These are phyloP conservation scores for Dillenia turbinata DNA, from an alignment of 164 flowering plant genomes.

Conservation along the genomic window DNA sequence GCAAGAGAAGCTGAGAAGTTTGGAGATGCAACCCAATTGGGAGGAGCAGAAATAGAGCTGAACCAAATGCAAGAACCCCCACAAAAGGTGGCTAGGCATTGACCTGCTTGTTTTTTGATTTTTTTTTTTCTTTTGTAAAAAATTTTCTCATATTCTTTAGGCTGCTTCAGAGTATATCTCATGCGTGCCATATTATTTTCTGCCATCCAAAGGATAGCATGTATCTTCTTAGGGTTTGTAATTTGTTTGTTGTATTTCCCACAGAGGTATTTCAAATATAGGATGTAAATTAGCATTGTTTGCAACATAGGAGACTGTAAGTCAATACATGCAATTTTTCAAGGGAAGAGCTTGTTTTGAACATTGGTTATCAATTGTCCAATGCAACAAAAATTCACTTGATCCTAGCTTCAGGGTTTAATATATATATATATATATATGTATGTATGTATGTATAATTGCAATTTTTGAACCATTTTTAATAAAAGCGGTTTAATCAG, in stretches of 20 bases:
- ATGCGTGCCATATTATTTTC: constrained; percentile 14
- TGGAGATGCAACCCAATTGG: constrained; percentile 24
- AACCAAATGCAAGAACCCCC: constrained; percentile 28
- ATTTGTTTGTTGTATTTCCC: neutral
- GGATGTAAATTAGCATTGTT: constrained; percentile 22
- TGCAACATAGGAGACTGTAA: neutral
- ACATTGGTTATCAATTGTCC: too few species aligned
- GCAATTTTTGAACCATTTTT: too few species aligned
- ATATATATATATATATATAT: too few species aligned
- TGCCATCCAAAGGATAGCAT: constrained; percentile 44
- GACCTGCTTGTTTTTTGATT: neutral
- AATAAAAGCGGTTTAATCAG: too few species aligned
- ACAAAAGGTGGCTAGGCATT: constrained; percentile 20
- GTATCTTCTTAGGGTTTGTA: neutral
- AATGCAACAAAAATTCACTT: too few species aligned
- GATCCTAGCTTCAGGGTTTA: too few species aligned
- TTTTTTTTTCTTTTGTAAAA: constrained; percentile 5
- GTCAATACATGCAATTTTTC: neutral
- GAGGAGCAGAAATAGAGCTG: constrained; percentile 52
- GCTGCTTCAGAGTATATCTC: constrained; percentile 21
- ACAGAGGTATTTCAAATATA: neutral
- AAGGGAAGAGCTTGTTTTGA: too few species aligned
- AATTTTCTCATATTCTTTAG: constrained; percentile 23
- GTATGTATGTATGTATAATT: too few species aligned
- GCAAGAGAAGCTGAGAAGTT: constrained; percentile 82